A percentile compares a stretch with the other conserved stretches of the same genome.
Evolutionary conservation across 441 rosid genomes (phyloP).

Genomic region (Euphorbia neoarborescens): DNA sequence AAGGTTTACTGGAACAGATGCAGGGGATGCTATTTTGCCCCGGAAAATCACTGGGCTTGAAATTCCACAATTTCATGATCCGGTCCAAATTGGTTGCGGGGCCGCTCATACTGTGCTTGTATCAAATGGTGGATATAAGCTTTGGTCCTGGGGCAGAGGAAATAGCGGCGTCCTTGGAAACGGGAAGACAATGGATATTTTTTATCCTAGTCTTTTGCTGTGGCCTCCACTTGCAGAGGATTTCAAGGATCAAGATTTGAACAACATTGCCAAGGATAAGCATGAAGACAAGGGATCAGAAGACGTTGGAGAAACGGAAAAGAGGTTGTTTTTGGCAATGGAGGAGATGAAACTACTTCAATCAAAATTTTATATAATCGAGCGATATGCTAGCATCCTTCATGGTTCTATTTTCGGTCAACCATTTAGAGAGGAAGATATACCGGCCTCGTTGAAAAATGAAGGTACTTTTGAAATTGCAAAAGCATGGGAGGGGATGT

Average conservation of each 20-base stretch:
- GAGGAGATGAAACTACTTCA: conserved; percentile 61
- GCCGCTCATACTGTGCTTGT: conserved; percentile 84
- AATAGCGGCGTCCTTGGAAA: conserved; percentile 80
- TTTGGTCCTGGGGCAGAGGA: conserved; percentile 97
- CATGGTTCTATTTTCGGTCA: conserved; percentile 73
- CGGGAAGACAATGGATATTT: conserved; percentile 40
- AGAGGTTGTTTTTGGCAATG: conserved; percentile 39
- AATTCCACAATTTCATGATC: conserved; percentile 44
- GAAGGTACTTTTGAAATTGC: conserved; percentile 53
- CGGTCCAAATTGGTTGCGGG: conserved; percentile 63
- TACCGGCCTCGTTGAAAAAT: conserved; percentile 44
- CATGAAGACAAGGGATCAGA: conserved; percentile 23
- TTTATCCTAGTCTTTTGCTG: conserved; percentile 37
- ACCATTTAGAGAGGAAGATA: conserved; percentile 60
- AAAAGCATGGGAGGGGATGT: conserved; percentile 68
- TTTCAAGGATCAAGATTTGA: conserved; percentile 30
- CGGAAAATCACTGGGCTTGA: conserved; percentile 24
- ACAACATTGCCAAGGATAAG: conserved; percentile 17
- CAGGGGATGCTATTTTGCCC: conserved; percentile 70
- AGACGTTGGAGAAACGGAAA: conserved; percentile 28
- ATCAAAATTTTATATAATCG: conserved; percentile 52
- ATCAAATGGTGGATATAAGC: conserved; percentile 54
- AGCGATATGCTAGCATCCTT: conserved; percentile 65
- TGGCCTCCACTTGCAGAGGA: conserved; percentile 57
- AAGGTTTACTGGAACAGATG: conserved; percentile 43